Evolutionary conservation across 1,284 basidiomycete species (phyloP), one percentile per base, ranked within the genome.

Genomic region (Volvariella surrecta): DNA sequence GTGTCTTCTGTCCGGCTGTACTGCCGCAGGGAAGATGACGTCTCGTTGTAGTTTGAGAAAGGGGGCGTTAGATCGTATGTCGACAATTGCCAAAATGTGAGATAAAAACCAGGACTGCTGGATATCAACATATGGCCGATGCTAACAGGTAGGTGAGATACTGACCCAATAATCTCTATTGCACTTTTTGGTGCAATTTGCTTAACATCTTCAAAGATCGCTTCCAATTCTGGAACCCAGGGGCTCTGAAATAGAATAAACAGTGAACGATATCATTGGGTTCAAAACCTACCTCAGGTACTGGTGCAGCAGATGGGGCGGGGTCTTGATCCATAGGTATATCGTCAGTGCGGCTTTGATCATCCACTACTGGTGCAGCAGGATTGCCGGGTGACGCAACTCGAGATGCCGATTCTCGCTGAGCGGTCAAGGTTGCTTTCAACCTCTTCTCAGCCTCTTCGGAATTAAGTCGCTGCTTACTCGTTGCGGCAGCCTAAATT

Each of bases 31-130:
- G 68, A 65, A 19, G 70, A 64, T 28, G 70, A 69, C 57, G 85
- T 80, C 52, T 87, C 84, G 37, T 85, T 77, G 45, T 89, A 89
- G 51, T 71, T 76, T 6, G 71, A 52, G 4, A 68, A 66, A 0
- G 87, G 90, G 20, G 87, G 82, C 0, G 76, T 67, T 35, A 98
- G 73, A 59, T 98, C 94, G 52, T 90, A 89, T 19, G 85, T 84
- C 0, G 88, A 86, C 43, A 97, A 61, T 58, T 95, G 91, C 94
- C 94, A 97, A 65, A 96, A 98, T 0, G 91, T 91, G 34, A 89
- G 66, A 53, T 92, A 94, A 65, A 97, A 97, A 1, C 81, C 85
- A 24, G 89, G 82, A 3, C 91, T 93, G 31, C 48, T 17, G 22
- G 43, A 46, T 15, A 42, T 32, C 30, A 35, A n/a, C 10, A 40